A percentile compares a stretch with the other conserved stretches of the same genome.
phyloP scores from a whole-genome alignment of 164 flowering plant genomes.

The Taxillus chinensis region DNA sequence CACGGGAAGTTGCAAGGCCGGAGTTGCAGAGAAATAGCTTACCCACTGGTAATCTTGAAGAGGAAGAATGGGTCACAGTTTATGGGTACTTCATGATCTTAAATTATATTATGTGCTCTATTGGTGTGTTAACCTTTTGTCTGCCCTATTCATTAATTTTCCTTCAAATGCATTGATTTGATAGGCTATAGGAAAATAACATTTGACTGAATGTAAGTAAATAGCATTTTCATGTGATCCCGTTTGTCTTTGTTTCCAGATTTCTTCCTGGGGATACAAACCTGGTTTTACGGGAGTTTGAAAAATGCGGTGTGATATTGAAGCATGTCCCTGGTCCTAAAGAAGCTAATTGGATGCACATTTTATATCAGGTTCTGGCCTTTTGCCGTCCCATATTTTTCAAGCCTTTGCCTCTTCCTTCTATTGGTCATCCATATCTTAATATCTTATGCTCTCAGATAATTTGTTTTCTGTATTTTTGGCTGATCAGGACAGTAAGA shows the following conservation, averaged over 20 bases:
- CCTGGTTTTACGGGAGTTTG: slow-evolving; percentile 83
- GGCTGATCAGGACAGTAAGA: no score
- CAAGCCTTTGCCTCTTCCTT: not conserved
- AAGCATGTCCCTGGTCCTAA: slow-evolving; percentile 90
- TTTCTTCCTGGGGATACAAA: slow-evolving; percentile 82
- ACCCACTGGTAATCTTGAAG: slow-evolving; percentile 50
- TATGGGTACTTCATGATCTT: slow-evolving; percentile 52
- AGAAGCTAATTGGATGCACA: slow-evolving; percentile 95
- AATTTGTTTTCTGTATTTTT: no score
- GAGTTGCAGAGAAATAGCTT: slow-evolving; percentile 59
- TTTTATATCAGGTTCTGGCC: slow-evolving; percentile 69
- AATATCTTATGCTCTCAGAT: not conserved
- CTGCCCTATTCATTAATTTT: no score
- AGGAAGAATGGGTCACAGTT: slow-evolving; percentile 95
- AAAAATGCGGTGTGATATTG: slow-evolving; percentile 79
- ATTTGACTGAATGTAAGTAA: no score
- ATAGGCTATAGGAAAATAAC: no score
- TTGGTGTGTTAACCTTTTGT: no score
- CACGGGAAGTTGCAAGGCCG: slow-evolving; percentile 90
- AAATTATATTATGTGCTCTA: not conserved
- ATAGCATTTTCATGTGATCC: no score
- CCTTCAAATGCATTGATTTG: no score
- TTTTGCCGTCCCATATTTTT: slow-evolving; percentile 5
- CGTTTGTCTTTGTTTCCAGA: slow-evolving; percentile 26
- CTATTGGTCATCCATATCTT: not conserved